These are phyloP conservation scores for Calocera viscosa DNA, from an alignment of 768 basidiomycete species.

Conservation along the genomic window DNA sequence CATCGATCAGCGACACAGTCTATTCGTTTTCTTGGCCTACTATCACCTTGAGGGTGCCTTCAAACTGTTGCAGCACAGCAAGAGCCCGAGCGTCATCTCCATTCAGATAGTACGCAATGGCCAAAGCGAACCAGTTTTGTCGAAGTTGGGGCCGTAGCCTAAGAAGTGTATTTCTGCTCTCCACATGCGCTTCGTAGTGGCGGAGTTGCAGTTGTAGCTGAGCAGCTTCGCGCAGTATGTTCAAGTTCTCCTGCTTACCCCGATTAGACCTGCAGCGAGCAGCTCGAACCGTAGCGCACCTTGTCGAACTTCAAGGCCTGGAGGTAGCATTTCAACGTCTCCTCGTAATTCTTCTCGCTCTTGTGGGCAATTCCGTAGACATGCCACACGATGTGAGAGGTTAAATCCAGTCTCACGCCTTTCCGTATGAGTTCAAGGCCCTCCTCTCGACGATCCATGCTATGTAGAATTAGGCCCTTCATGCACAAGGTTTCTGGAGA, in stretches of 20 bases:
- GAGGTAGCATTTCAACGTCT: constrained; percentile 83
- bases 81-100: constrained; percentile 59
- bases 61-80: constrained; percentile 60
- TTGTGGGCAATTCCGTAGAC: constrained; percentile 92
- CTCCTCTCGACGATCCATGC: constrained; percentile 66
- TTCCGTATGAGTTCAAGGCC: constrained; percentile 75
- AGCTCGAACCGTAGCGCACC: constrained; percentile 32
- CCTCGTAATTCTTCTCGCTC: constrained; percentile 87
- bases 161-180: constrained; percentile 71
- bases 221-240: constrained; percentile 82
- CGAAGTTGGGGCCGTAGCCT: constrained; percentile 68
- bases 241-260: constrained; percentile 68
- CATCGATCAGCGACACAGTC: background rate
- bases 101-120: constrained; percentile 77
- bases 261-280: constrained; percentile 1
- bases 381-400: constrained; percentile 95
- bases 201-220: constrained; percentile 81
- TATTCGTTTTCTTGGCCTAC: no score
- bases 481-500: constrained; percentile 80
- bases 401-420: constrained; percentile 66
- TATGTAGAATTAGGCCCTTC: constrained; percentile 81
- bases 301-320: constrained; percentile 83
- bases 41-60: constrained; percentile 57
- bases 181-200: constrained; percentile 60
- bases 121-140: constrained; percentile 79